Base-by-base conservation (phyloP, 2,329 filamentous ascomycete genomes). In the Ascosphaera apis region DNA sequence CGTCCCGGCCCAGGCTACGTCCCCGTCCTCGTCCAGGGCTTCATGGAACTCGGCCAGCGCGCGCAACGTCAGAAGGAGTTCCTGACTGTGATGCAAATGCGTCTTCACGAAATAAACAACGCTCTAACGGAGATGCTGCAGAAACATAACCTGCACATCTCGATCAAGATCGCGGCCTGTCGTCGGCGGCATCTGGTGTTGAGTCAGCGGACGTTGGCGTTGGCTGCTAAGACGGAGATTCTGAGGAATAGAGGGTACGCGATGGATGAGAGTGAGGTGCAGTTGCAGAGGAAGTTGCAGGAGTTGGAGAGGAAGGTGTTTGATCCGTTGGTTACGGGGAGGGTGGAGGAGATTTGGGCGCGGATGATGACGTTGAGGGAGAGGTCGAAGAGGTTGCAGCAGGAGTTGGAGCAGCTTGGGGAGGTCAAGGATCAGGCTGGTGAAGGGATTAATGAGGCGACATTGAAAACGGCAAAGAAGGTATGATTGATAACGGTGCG, bases 271-370 rank as follows among this genome's bases (percentile, higher is more conserved):
- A 61, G 63, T 3, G 71, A 76, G 49, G 71, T 75, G 48, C 66
- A 67, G 41, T 46, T 76, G 37, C 69, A 69, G 53, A 67, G 67
- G 53, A 71, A 70, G 47, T 54, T 76, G 34, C 45, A 62, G n/a
- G 58, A 60, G 39, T 53, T 76, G 34, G 67, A 73, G 48, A 62
- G 62, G 36, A 58, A 60, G 35, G 66, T 71, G 2, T 66, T 69
- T 36, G 70, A 76, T 45, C 69, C 71, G 0, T 62, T 64, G 3
- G 57, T 74, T 33, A 62, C 61, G 32, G 71, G 68, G 3, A 56
- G 69, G 15, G 66, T 66, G 39, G 71, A 76, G 48, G 70, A 75
- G 51, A 69, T 75, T 38, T 76, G 71, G 71, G 71, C 71, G 19
- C 57, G 71, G 28, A 72, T 76, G 69, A 60, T 72, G 34, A 63